Evolutionary conservation across 129 eudicot genomes (phyloP).

Genomic region (Ambrosia artemisiifolia): DNA sequence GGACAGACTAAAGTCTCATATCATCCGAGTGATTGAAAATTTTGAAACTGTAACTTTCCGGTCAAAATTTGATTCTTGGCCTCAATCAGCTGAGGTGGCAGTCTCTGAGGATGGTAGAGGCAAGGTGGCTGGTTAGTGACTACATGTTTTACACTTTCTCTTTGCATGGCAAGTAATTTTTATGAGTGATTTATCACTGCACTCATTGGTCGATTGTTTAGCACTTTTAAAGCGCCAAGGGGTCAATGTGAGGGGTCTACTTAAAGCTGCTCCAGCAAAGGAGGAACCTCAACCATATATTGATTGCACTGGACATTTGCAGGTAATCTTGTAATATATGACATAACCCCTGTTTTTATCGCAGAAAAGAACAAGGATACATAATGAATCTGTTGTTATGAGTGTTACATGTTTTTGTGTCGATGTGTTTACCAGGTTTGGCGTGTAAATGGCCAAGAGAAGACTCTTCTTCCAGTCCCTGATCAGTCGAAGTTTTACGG

Average conservation of each 20-base stretch:
- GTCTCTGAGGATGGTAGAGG: conserved; percentile 93
- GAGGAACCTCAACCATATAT: conserved; percentile 70
- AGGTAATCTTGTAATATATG: conserved; percentile 40
- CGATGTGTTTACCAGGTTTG: conserved; percentile 58
- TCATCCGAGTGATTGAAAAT: conserved; percentile 67
- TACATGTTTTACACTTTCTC: not conserved
- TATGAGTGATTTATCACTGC: conserved; percentile 9
- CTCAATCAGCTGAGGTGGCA: conserved; percentile 60
- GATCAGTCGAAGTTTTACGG: conserved; percentile 81
- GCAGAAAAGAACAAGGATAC: conserved; percentile 12
- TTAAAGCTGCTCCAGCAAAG: conserved; percentile 74
- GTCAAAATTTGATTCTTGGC: conserved; percentile 72
- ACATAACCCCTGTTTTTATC: not conserved
- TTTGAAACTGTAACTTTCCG: conserved; percentile 75
- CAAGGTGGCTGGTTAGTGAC: conserved; percentile 82
- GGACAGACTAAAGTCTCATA: conserved; percentile 58
- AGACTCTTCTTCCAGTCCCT: conserved; percentile 58
- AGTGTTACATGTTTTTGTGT: conserved; percentile 2
- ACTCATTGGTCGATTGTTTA: conserved; percentile 20
- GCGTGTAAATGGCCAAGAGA: conserved; percentile 79
- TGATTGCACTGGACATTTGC: conserved; percentile 85
- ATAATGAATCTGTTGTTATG: conserved; percentile 1
- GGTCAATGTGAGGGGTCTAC: conserved; percentile 75
- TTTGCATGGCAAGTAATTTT: conserved; percentile 7
- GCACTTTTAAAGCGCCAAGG: conserved; percentile 91